Base-by-base conservation (phyloP, 208 protist species). In the Phytomonas francai region DNA sequence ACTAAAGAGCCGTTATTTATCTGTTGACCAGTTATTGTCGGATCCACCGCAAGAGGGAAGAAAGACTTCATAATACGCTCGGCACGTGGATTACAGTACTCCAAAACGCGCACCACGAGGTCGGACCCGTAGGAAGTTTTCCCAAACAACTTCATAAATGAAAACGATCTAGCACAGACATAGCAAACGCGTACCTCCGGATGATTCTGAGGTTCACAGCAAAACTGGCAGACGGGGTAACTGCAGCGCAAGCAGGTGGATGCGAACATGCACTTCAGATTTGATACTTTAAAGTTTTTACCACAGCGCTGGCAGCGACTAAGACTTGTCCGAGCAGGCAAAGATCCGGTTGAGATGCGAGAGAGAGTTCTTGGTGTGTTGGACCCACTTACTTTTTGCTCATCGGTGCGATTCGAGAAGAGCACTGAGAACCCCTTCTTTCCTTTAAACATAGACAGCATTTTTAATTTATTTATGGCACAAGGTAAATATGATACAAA, bases 381-480 rank as follows among this genome's bases (percentile, higher is more conserved):
- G 6, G 34, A 39, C 34, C 34, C 34, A 39, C 34, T 39, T 39
- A 39, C 3, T 39, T 39, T 39, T 39, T 12, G 3, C 34, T 29
- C 61, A n/a, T 63, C 62, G 14, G 59, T 67, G 54, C 57, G 65
- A 6, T 68, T 65, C 5, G 71, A 70, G 67, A 89, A 89, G 45
- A 87, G 78, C 64, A 76, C 77, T 36, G 73, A 74, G 63, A 89
- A 88, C 45, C 81, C 81, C 63, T 82, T 83, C 64, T 89, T 88
- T 9, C 77, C 76, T 59, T 87, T 88, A 42, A 89, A 84, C 80
- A 88, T 84, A 4, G 81, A 88, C 36, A 88, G 28, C 86, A 92
- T 92, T 31, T 73, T 25, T n/a, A n/a, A n/a, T 73, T 19, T 64
- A 36, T 70, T 19, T 72, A 63, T 6, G 25, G 29, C 30, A 63